Evolutionary conservation across 1,139 yeast genomes (phyloP).

Genomic region (Yamadazyma aaseri): DNA sequence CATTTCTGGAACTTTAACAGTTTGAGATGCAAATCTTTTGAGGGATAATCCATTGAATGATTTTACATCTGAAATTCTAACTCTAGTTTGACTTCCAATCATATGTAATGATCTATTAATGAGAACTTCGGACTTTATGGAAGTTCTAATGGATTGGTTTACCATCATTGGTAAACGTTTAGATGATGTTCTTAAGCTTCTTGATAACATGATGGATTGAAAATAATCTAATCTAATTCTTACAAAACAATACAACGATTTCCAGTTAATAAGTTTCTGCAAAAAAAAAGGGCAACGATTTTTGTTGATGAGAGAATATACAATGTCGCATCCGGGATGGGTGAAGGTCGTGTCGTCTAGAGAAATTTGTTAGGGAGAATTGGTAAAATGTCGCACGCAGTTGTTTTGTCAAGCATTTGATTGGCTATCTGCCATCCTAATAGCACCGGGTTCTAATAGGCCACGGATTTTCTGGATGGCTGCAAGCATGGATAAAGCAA

Average conservation of each 20-base stretch:
- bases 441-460: not conserved
- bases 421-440: not conserved
- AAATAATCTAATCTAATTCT: no score
- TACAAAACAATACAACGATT: not conserved
- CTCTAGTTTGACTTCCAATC: constrained; percentile 3
- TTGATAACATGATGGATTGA: constrained; percentile 24
- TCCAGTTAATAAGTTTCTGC: constrained; percentile 2
- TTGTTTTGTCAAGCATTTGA: not conserved
- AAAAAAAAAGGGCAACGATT: constrained; percentile 1
- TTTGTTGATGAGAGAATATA: constrained; percentile 2
- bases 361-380: not conserved
- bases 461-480: not conserved
- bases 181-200: constrained; percentile 20
- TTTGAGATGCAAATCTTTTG: constrained; percentile 41
- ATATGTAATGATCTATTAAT: constrained; percentile 17
- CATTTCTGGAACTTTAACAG: constrained; percentile 95
- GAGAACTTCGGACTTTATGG: constrained; percentile 13
- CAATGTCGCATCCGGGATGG: constrained; percentile 4
- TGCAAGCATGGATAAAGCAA: not conserved
- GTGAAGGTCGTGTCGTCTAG: not conserved
- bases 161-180: constrained; percentile 19
- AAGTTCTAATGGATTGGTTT: constrained; percentile 9
- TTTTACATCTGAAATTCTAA: not conserved
- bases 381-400: not conserved
- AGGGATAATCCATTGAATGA: constrained; percentile 10